These are phyloP conservation scores for Sporopachydermia lactativora DNA, from an alignment of 805 yeast species.

Conservation along the genomic window DNA sequence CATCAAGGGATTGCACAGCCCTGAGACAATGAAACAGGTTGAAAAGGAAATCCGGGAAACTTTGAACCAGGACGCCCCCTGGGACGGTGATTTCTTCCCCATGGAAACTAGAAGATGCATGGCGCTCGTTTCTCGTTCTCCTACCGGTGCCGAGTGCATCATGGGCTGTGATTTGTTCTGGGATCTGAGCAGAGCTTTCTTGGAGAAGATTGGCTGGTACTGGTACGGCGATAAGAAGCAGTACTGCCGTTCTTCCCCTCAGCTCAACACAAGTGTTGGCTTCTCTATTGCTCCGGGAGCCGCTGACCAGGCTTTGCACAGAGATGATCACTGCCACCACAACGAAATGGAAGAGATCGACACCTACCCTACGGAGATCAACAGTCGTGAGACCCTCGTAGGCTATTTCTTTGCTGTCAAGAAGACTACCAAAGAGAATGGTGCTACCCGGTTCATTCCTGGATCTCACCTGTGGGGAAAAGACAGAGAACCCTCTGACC, in stretches of 20 bases:
- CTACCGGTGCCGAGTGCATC: slow-evolving; percentile 6
- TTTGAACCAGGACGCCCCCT: slow-evolving; percentile 11
- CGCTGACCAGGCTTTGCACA: slow-evolving; percentile 14
- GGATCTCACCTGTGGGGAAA: slow-evolving; percentile 21
- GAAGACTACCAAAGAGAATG: slow-evolving; percentile 17
- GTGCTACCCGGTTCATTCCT: slow-evolving; percentile 20
- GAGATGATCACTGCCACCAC: slow-evolving; percentile 17
- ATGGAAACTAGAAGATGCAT: slow-evolving; percentile 12
- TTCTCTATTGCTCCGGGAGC: slow-evolving; percentile 18
- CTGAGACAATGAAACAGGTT: slow-evolving; percentile 9
- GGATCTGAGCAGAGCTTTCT: slow-evolving; percentile 5
- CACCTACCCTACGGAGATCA: slow-evolving; percentile 8
- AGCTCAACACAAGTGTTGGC: slow-evolving; percentile 12
- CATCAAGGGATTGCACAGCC: background rate
- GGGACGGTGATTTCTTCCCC: slow-evolving; percentile 17
- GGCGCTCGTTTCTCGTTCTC: slow-evolving; percentile 12
- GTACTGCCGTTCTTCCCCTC: slow-evolving; percentile 9
- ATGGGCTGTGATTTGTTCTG: slow-evolving; percentile 3
- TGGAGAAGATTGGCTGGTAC: slow-evolving; percentile 4
- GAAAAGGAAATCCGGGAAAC: slow-evolving; percentile 11
- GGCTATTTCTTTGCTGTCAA: slow-evolving; percentile 17
- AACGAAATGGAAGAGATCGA: slow-evolving; percentile 11
- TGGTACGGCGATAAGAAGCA: slow-evolving; percentile 7
- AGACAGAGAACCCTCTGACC: slow-evolving; percentile 15
- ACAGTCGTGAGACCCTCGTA: slow-evolving; percentile 12